Evolutionary conservation across 176 grass and related monocot genomes (phyloP), one percentile per base, ranked within the genome.

Genomic region (Poa annua): DNA sequence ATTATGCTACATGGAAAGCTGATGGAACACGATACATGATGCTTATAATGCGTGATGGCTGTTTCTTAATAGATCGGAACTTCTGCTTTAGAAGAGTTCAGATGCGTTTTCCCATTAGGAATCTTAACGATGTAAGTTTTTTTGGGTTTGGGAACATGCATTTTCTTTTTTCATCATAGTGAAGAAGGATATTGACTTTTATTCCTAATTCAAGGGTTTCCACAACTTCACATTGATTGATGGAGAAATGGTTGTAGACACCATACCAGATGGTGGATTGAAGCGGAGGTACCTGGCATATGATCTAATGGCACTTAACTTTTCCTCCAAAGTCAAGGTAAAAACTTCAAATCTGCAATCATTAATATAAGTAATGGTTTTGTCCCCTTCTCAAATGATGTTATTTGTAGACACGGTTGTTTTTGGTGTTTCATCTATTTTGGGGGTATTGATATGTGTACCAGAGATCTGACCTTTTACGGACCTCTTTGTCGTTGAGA

Each of bases 1-100:
- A 98, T 87, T 95, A 93, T 94, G 89, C 95, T 87, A 98, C 95
- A 36, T 98, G 95, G 92, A 98, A 98, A 81, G 95, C 95, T 78
- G 95, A 98, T 38, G 95, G 95, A 47, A 98, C 92, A 16, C 88
- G 95, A 35, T 98, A 98, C 83, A 98, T 98, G 95, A 98, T 98
- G 92, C 92, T 98, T 85, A 93, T 98, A 80, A 74, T 81, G 36
- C 86, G 78, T 10, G 84, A 90, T 69, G 95, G 92, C 17, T 94
- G 92, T 74, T 97, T 92, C 84, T 90, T 97, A 79, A 89, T 97
- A 79, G 92, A 94, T 80, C 85, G 90, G 36, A 95, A 92, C 77
- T 98, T 98, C 81, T 81, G 65, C 77, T 98, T 98, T 86, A 87
- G 92, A 89, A 91, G 95, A 84, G 88, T 97, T 88, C 94, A 97